Conservation (phyloP, 352 stramenopile species). For the Pythium dissimile region DNA sequence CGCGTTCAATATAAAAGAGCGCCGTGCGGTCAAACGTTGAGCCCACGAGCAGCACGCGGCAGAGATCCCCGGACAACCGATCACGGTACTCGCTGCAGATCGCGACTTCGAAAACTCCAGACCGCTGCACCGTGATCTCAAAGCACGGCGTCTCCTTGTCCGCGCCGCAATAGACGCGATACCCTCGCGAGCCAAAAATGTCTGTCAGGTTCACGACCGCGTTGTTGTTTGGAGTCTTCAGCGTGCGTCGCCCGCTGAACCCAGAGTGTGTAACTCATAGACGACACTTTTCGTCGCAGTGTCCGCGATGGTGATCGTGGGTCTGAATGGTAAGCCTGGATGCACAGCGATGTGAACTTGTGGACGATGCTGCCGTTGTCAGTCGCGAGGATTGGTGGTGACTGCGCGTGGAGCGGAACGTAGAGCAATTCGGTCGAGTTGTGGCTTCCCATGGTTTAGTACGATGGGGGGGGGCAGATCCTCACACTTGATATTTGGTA, state of each 20-base stretch:
- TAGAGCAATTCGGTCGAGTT: background rate
- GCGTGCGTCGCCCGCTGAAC: background rate
- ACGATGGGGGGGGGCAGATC: no score
- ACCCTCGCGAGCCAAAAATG: background rate
- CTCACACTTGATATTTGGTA: no score
- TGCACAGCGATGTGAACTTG: slow-evolving; percentile 4
- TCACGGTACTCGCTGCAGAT: slow-evolving; percentile 5
- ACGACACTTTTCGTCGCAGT: background rate
- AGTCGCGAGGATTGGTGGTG: slow-evolving; percentile 1
- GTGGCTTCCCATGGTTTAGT: background rate
- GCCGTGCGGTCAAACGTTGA: background rate
- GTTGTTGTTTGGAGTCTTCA: background rate
- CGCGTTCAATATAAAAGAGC: slow-evolving; percentile 7
- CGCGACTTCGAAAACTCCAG: background rate
- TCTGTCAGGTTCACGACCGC: background rate
- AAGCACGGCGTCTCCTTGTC: slow-evolving; percentile 4
- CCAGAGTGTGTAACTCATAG: background rate
- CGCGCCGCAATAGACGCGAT: slow-evolving; percentile 1
- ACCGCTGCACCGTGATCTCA: background rate
- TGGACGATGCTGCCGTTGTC: background rate
- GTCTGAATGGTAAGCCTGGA: background rate
- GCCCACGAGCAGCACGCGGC: slow-evolving; percentile 1
- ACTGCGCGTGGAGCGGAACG: slow-evolving; percentile 11
- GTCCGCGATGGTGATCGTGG: background rate
- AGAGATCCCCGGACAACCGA: background rate